Base-by-base conservation (phyloP, 495 filamentous ascomycete genomes). In the Trichoderma virens region DNA sequence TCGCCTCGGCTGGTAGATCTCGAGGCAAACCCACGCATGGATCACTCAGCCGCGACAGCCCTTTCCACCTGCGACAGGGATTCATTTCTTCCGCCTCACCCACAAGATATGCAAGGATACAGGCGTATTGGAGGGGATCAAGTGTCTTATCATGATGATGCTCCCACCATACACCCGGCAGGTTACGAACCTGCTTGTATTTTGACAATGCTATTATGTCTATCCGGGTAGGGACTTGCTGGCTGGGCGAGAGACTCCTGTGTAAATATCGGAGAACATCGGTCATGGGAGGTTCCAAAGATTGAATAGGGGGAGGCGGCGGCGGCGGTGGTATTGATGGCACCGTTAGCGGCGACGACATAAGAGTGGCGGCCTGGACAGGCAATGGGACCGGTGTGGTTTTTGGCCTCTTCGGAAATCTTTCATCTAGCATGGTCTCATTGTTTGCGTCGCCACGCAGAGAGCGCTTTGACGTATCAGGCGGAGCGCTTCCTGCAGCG, bases 61-160 rank as follows among this genome's bases (percentile, higher is more conserved):
- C n/a, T 7, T 34, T 45, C 51, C 51, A 56, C 14, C 25, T 28
- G 51, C 27, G 51, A 25, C 51, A 56, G 3, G 51, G 51, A 11
- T 28, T 56, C 25, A 14, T 30, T 13, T 56, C 51, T 30, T 30
- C 27, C 9, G 51, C 38, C 5, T 27, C 23, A 20, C 61, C 61
- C 5, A 62, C 61, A 1, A 62, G 35, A 43, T 62, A 62, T 27
- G 61, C 61, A 0, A 62, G 8, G 25, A 34, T 31, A 28, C 61
- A 62, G 61, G 61, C 61, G 38, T 62, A 62, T 11, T 31, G 35
- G 38, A 25, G 23, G 8, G 61, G 34, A 30, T 62, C 61, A 2
- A 62, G 38, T 2, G 16, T 28, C 34, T 28, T 43, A 27, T 28
- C 61, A 13, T 13, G 3, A n/a, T 62, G 39, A 18, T 41, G 13